A percentile compares a stretch with the other conserved stretches of the same genome.
These are phyloP conservation scores for Nephelium lappaceum DNA, from an alignment of 345 rosid genomes.

Conservation along the genomic window DNA sequence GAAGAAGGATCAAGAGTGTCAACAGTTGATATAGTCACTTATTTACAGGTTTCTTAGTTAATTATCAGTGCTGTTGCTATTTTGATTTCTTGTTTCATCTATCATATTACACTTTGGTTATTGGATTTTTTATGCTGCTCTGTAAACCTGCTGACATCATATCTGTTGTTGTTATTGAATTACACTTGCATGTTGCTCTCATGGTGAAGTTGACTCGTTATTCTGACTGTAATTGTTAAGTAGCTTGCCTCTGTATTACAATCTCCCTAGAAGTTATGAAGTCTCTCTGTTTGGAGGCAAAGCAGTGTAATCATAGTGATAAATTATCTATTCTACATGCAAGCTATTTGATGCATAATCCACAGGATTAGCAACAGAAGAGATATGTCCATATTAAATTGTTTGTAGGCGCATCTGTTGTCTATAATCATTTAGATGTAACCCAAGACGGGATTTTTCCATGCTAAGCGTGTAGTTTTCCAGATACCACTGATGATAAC, in stretches of 20 bases:
- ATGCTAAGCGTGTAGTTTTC: not conserved
- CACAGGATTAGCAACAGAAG: not conserved
- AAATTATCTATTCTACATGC: not conserved
- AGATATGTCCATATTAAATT: not conserved
- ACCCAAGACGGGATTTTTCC: not conserved
- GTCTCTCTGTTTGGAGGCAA: too few relatives aligned
- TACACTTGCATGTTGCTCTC: not conserved
- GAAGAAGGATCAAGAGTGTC: conserved; percentile 70
- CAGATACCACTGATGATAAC: not conserved
- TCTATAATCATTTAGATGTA: not conserved
- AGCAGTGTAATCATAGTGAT: not conserved
- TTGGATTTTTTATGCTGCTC: not conserved
- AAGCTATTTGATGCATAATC: not conserved
- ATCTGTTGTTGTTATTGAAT: not conserved
- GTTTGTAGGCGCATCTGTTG: too few relatives aligned
- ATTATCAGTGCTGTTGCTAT: not conserved
- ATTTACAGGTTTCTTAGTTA: conserved; percentile 61
- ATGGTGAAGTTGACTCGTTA: not conserved
- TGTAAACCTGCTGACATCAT: not conserved
- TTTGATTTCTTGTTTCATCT: not conserved
- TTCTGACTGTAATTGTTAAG: not conserved
- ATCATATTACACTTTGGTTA: not conserved
- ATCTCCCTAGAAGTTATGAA: not conserved
- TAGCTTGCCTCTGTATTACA: not conserved
- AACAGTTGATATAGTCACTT: conserved; percentile 58